Percentiles rank a stretch among this genome's conserved stretches.
Conservation (phyloP, 352 stramenopile genomes). For the Pythium apleroticum region DNA sequence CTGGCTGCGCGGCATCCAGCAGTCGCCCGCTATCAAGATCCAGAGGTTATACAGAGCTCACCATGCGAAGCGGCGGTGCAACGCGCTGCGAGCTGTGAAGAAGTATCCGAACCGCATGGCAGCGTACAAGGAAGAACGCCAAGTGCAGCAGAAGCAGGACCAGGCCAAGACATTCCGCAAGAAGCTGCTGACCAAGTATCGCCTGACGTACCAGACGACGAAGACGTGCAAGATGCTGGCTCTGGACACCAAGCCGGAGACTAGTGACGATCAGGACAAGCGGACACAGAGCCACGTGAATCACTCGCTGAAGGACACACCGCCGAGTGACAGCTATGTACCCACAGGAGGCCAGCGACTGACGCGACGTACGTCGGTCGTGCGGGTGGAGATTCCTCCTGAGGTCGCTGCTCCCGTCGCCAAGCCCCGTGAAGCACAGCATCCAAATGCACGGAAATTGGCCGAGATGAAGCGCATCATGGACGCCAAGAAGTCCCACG, state of each 20-base stretch:
- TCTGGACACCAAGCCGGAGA: conserved; percentile 17
- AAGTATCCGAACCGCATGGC: conserved; percentile 46
- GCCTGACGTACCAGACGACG: conserved; percentile 46
- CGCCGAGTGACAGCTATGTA: background rate
- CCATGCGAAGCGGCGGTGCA: conserved; percentile 29
- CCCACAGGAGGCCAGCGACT: background rate
- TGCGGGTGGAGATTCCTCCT: no score
- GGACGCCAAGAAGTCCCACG: conserved; percentile 10
- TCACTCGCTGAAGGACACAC: conserved; percentile 13
- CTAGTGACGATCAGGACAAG: conserved; percentile 6
- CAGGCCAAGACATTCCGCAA: conserved; percentile 38
- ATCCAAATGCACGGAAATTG: conserved; percentile 20
- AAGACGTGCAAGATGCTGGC: conserved; percentile 54
- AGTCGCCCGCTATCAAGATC: conserved; percentile 71
- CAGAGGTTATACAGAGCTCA: conserved; percentile 62
- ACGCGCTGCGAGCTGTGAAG: conserved; percentile 38
- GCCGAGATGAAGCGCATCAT: conserved; percentile 28
- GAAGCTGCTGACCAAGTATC: conserved; percentile 61
- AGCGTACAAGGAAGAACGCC: conserved; percentile 40
- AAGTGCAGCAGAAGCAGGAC: conserved; percentile 24
- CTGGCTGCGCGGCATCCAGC: conserved; percentile 55
- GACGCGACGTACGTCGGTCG: background rate
- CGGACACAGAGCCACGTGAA: conserved; percentile 5
- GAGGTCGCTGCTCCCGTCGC: background rate
- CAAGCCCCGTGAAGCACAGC: background rate